Percentiles rank a stretch among this genome's conserved stretches.
Evolutionary conservation across 257 asterid genomes (phyloP).

Genomic region (Nicotiana tomentosiformis): DNA sequence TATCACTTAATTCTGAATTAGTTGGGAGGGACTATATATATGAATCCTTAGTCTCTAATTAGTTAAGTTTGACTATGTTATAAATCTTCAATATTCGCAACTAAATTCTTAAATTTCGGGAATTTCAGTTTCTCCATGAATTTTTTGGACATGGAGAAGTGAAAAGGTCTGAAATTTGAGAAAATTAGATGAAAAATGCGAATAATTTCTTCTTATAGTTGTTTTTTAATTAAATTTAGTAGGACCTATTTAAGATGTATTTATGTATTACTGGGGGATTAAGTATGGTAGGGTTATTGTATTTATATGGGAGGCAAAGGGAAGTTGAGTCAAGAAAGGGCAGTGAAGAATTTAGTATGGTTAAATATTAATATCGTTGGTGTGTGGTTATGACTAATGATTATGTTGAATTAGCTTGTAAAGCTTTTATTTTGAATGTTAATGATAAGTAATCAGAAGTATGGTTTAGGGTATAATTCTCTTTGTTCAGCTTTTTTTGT

Average conservation of each 20-base stretch:
- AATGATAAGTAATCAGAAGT: neutral
- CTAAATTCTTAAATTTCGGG: neutral
- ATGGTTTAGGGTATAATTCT: neutral
- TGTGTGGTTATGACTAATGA: neutral
- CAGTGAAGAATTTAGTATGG: neutral
- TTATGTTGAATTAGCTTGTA: neutral
- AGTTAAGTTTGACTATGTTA: neutral
- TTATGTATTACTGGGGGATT: neutral
- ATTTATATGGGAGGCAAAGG: neutral
- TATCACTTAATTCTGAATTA: neutral
- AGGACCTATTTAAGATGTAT: neutral
- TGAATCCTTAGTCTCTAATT: neutral
- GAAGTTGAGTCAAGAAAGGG: neutral
- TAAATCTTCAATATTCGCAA: neutral
- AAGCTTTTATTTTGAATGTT: neutral
- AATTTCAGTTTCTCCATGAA: conserved; percentile 13
- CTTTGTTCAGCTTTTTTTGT: neutral
- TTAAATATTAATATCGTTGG: neutral
- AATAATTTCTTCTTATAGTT: conserved; percentile 11
- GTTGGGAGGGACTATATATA: neutral
- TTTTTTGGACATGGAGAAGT: conserved; percentile 24
- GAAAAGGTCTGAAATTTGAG: conserved; percentile 12
- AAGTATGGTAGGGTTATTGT: neutral
- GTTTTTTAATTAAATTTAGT: neutral
- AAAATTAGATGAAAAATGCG: conserved; percentile 8